Conservation (phyloP, 2,329 filamentous ascomycete species). For the Sporothrix brunneoviolacea region DNA sequence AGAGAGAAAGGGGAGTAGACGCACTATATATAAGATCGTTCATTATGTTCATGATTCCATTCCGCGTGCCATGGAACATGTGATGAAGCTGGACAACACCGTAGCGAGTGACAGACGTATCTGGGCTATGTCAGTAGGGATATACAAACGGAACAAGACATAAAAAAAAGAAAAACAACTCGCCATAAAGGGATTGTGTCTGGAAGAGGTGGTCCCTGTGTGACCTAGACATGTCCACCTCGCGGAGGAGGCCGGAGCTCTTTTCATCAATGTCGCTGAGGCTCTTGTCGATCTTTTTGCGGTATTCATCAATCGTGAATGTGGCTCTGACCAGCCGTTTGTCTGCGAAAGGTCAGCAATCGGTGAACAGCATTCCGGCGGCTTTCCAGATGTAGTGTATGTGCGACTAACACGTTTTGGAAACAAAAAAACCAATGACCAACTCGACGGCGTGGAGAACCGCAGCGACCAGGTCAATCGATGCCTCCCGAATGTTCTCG, state of each 20-base stretch:
- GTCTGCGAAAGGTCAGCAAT: not conserved
- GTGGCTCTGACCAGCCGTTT: not conserved
- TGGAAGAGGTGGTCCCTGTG: not conserved
- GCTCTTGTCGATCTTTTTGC: not conserved
- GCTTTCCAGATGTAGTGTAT: too few species aligned
- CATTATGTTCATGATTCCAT: not conserved
- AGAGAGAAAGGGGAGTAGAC: too few species aligned
- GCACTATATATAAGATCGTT: not conserved
- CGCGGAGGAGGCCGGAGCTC: not conserved
- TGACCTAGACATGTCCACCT: not conserved
- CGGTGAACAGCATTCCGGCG: not conserved
- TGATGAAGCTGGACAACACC: not conserved
- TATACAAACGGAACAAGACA: too few species aligned
- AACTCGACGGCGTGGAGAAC: not conserved
- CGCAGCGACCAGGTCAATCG: not conserved
- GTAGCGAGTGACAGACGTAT: not conserved
- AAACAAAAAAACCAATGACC: not conserved
- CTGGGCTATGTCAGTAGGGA: too few species aligned
- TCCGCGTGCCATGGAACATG: not conserved
- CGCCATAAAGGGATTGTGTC: not conserved
- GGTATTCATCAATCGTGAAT: not conserved
- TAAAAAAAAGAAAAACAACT: not conserved
- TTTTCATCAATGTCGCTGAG: not conserved
- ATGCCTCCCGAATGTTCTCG: not conserved
- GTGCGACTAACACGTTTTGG: not conserved